Conservation (phyloP, 805 yeast genomes). For the Hanseniaspora vineae region DNA sequence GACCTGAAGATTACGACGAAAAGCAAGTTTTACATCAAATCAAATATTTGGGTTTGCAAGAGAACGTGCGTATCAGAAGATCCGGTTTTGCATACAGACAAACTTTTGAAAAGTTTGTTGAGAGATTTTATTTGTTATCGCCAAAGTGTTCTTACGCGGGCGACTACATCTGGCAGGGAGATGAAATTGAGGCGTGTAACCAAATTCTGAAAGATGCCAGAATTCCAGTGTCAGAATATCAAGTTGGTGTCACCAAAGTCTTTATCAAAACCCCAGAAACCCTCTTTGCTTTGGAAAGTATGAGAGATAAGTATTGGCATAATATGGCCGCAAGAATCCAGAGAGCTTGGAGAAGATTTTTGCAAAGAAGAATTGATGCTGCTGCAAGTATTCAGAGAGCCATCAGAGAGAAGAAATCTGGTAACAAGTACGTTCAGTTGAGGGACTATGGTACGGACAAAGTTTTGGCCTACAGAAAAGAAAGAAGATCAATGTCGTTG, state of each 20-base stretch:
- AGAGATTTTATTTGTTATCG: conserved; percentile 80
- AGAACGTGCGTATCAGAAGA: conserved; percentile 92
- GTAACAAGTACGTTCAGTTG: conserved; percentile 70
- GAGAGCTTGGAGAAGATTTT: conserved; percentile 86
- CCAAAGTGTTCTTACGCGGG: conserved; percentile 89
- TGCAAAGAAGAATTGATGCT: conserved; percentile 71
- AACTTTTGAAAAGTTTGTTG: conserved; percentile 90
- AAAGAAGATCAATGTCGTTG: conserved; percentile 79
- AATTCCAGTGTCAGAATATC: conserved; percentile 73
- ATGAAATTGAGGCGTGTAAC: conserved; percentile 38
- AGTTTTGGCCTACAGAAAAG: conserved; percentile 61
- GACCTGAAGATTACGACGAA: conserved; percentile 80
- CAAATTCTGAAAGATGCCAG: conserved; percentile 44
- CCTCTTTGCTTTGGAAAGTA: conserved; percentile 82
- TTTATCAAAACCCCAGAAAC: conserved; percentile 97
- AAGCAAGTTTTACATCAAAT: conserved; percentile 90
- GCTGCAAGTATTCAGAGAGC: conserved; percentile 71
- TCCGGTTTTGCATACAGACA: conserved; percentile 98
- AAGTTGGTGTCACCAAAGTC: conserved; percentile 82
- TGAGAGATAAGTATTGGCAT: conserved; percentile 96
- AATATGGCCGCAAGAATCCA: conserved; percentile 97
- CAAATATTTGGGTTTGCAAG: conserved; percentile 90
- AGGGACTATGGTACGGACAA: conserved; percentile 67
- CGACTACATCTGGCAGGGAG: conserved; percentile 55
- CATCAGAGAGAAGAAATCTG: conserved; percentile 70